These are phyloP conservation scores for Alternaria angustiovoidea DNA, from an alignment of 2,329 filamentous ascomycete species.

Conservation along the genomic window DNA sequence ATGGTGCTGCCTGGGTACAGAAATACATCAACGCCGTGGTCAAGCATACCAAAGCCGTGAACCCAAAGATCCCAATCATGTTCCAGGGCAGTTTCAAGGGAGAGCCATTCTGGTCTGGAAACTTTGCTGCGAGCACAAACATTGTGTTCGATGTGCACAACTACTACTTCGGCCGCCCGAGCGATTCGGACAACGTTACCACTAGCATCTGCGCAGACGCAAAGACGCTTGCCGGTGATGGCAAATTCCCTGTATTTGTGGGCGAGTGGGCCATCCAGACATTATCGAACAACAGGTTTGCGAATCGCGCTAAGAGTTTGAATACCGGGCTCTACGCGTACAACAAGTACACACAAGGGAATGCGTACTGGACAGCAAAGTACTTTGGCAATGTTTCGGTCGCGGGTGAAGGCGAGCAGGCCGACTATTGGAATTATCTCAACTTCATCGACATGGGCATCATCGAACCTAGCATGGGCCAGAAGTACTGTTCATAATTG, in stretches of 20 bases:
- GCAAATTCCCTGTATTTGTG: background rate
- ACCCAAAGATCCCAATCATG: conserved; percentile 27
- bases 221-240: background rate
- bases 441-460: background rate
- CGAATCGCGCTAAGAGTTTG: background rate
- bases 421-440: background rate
- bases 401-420: background rate
- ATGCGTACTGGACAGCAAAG: background rate
- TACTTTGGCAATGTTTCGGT: background rate
- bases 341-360: background rate
- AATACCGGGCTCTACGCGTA: background rate
- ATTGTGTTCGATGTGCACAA: conserved; percentile 36
- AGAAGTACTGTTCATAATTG: background rate
- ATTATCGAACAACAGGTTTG: background rate
- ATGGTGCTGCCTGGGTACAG: conserved; percentile 42
- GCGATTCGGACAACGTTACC: conserved; percentile 17
- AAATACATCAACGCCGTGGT: conserved; percentile 41
- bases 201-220: background rate
- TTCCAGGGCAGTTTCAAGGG: conserved; percentile 29
- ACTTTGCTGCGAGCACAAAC: conserved; percentile 21
- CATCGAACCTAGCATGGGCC: background rate
- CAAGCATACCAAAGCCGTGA: conserved; percentile 21
- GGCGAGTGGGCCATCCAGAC: background rate
- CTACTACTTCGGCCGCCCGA: conserved; percentile 32
- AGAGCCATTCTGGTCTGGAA: conserved; percentile 26